Percentiles rank a stretch among this genome's conserved stretches.
phyloP scores from a whole-genome alignment of 805 yeast genomes.

The Wickerhamiella parazyma region DNA sequence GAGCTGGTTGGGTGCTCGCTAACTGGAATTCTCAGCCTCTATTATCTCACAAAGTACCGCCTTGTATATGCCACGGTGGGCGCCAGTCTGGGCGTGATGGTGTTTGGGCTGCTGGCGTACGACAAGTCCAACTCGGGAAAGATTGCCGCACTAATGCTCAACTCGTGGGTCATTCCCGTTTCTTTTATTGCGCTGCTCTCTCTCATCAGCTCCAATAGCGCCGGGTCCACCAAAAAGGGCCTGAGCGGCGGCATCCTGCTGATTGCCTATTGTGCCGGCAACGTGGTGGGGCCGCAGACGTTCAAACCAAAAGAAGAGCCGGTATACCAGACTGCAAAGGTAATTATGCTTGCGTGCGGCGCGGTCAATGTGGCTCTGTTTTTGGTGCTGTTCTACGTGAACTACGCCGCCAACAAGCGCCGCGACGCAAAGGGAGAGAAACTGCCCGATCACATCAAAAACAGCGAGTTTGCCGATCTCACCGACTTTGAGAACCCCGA shows the following conservation, averaged over 20 bases:
- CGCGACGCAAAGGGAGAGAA: conserved; percentile 24
- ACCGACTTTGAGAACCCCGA: conserved; percentile 40
- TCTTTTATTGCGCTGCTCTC: conserved; percentile 18
- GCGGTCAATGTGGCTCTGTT: conserved; percentile 32
- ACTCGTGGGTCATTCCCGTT: conserved; percentile 20
- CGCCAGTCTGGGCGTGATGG: conserved; percentile 33
- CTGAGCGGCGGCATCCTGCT: conserved; percentile 44
- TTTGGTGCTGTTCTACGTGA: conserved; percentile 21
- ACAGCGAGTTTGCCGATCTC: conserved; percentile 39
- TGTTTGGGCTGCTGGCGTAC: conserved; percentile 34
- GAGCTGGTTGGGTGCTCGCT: conserved; percentile 17
- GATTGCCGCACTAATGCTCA: conserved; percentile 30
- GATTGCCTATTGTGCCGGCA: conserved; percentile 54
- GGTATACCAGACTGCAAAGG: conserved; percentile 42
- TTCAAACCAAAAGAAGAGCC: conserved; percentile 47
- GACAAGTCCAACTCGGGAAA: conserved; percentile 27
- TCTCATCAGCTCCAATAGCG: conserved; percentile 34
- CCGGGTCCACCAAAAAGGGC: conserved; percentile 58
- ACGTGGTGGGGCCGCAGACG: conserved; percentile 61
- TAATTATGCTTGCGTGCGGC: conserved; percentile 40
- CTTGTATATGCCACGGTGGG: conserved; percentile 35
- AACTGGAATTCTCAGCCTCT: conserved; percentile 12
- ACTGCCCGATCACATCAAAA: conserved; percentile 14
- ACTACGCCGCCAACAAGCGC: conserved; percentile 28
- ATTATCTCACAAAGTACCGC: conserved; percentile 7